These are phyloP conservation scores for Euphrasia confusa DNA, from an alignment of 257 asterid genomes.

Conservation along the genomic window DNA sequence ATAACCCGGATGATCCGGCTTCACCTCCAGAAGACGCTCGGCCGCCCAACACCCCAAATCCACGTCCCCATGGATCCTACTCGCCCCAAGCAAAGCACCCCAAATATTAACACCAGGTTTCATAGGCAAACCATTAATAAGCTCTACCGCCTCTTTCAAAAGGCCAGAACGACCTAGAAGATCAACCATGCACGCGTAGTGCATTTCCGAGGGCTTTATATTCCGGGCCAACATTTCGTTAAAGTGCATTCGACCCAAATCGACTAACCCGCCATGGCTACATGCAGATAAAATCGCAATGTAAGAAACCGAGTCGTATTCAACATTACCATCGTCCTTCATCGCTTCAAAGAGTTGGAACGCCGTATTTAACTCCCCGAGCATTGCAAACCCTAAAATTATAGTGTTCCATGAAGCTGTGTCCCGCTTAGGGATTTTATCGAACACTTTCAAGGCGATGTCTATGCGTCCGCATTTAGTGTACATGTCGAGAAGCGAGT, in stretches of 20 bases:
- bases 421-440: slow-evolving; percentile 42
- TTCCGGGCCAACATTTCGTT: slow-evolving; percentile 45
- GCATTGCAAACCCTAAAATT: slow-evolving; percentile 72
- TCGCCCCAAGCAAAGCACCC: slow-evolving; percentile 79
- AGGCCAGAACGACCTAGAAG: slow-evolving; percentile 74
- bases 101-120: slow-evolving; percentile 52
- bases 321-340: slow-evolving; percentile 39
- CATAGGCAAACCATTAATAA: slow-evolving; percentile 38
- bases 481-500: slow-evolving; percentile 63
- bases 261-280: slow-evolving; percentile 66
- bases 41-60: slow-evolving; percentile 80
- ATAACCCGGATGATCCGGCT: slow-evolving; percentile 70
- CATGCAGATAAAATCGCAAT: slow-evolving; percentile 66
- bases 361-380: slow-evolving; percentile 54
- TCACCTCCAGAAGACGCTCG: slow-evolving; percentile 48
- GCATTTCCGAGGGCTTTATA: slow-evolving; percentile 60
- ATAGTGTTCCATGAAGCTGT: slow-evolving; percentile 73
- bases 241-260: slow-evolving; percentile 44
- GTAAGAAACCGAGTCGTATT: slow-evolving; percentile 52
- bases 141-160: slow-evolving; percentile 46
- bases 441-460: slow-evolving; percentile 45
- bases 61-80: slow-evolving; percentile 53
- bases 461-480: slow-evolving; percentile 60
- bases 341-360: slow-evolving; percentile 53
- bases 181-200: slow-evolving; percentile 83